Conservation (phyloP, 169 alveolate species). For the Babesia ovis region DNA sequence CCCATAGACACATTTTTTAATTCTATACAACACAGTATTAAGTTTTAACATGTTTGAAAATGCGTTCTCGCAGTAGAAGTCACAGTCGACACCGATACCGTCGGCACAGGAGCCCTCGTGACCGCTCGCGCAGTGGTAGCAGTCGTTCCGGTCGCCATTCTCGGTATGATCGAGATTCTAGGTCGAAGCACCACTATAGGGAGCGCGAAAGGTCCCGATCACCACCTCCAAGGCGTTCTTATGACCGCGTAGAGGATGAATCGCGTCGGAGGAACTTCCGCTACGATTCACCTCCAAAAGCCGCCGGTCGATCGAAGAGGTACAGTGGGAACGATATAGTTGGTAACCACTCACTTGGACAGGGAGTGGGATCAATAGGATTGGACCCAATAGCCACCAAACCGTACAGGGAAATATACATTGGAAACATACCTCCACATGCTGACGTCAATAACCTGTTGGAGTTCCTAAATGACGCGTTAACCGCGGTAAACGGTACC, state of each 20-base stretch:
- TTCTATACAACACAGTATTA: neutral
- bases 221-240: neutral
- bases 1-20: conserved; percentile 9
- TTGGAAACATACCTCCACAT: conserved; percentile 83
- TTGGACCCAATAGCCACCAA: conserved; percentile 51
- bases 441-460: conserved; percentile 76
- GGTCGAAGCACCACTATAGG: neutral
- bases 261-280: conserved; percentile 44
- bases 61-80: conserved; percentile 36
- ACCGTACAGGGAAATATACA: conserved; percentile 79
- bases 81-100: conserved; percentile 27
- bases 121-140: conserved; percentile 8
- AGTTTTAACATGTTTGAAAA: neutral
- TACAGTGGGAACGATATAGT: neutral
- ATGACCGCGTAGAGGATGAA: conserved; percentile 1
- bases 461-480: conserved; percentile 81
- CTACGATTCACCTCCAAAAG: conserved; percentile 67
- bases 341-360: neutral
- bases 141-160: neutral
- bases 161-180: neutral
- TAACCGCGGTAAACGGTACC: conserved; percentile 75
- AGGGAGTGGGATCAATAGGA: conserved; percentile 19
- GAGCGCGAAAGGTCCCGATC: conserved; percentile 10
- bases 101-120: conserved; percentile 20
- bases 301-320: conserved; percentile 3